Conservation (phyloP, 345 rosid species). For the Euclidium syriacum region DNA sequence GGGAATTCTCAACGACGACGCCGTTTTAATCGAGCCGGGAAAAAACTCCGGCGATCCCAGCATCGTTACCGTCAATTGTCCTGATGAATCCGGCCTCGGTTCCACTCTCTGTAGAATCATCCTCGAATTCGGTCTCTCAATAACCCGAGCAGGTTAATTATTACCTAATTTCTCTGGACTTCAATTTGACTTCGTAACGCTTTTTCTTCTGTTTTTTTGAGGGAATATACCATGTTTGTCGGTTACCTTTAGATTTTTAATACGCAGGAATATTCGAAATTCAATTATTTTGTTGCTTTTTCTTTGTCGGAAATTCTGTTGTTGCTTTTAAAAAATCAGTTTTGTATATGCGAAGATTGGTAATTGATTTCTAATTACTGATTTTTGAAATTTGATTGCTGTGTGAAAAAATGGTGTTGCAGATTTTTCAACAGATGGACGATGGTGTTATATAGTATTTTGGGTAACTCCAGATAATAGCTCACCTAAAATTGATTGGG, state of each 20-base stretch:
- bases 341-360: no score
- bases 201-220: background rate
- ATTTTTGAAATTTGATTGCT: background rate
- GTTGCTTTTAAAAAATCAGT: no score
- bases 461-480: slow-evolving; percentile 48
- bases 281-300: background rate
- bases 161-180: background rate
- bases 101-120: slow-evolving; percentile 66
- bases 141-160: slow-evolving; percentile 49
- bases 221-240: slow-evolving; percentile 28
- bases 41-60: slow-evolving; percentile 39
- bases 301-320: no score
- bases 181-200: background rate
- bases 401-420: background rate
- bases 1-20: slow-evolving; percentile 62
- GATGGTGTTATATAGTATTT: slow-evolving; percentile 72
- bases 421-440: slow-evolving; percentile 82
- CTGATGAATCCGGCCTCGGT: slow-evolving; percentile 78
- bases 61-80: slow-evolving; percentile 68
- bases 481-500: slow-evolving; percentile 45
- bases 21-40: slow-evolving; percentile 45
- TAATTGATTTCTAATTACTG: background rate
- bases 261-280: slow-evolving; percentile 9
- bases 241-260: background rate
- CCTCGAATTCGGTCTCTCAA: slow-evolving; percentile 67